Conservation (phyloP, 805 yeast species). For the Millerago galiae region DNA sequence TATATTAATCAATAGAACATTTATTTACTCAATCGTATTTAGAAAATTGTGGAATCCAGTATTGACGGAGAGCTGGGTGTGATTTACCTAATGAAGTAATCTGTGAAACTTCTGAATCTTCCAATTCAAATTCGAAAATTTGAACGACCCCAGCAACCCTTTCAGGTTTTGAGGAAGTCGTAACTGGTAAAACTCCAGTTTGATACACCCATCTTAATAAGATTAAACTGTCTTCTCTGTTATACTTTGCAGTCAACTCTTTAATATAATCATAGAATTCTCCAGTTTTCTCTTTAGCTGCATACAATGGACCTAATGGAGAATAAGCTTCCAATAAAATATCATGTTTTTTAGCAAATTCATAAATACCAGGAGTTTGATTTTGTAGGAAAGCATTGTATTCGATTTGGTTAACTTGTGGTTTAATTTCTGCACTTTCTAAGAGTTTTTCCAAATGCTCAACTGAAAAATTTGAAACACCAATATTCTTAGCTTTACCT, state of each 20-base stretch:
- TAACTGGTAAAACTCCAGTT: slow-evolving; percentile 61
- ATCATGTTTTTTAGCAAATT: slow-evolving; percentile 41
- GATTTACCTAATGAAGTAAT: slow-evolving; percentile 36
- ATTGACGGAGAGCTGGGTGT: slow-evolving; percentile 28
- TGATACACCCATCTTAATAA: slow-evolving; percentile 67
- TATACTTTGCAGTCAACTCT: slow-evolving; percentile 49
- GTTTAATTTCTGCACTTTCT: slow-evolving; percentile 33
- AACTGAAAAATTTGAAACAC: slow-evolving; percentile 54
- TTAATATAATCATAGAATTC: slow-evolving; percentile 33
- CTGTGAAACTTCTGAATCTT: slow-evolving; percentile 40
- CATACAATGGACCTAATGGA: slow-evolving; percentile 59
- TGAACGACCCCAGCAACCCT: slow-evolving; percentile 49
- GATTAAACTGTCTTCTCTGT: slow-evolving; percentile 54
- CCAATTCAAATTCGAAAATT: slow-evolving; percentile 49
- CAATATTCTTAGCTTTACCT: slow-evolving; percentile 52
- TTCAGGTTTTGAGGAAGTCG: slow-evolving; percentile 56
- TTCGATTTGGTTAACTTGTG: slow-evolving; percentile 60
- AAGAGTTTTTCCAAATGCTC: slow-evolving; percentile 39
- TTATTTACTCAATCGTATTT: slow-evolving; percentile 10
- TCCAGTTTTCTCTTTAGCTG: slow-evolving; percentile 36
- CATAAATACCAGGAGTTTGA: slow-evolving; percentile 50
- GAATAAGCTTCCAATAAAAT: slow-evolving; percentile 61
- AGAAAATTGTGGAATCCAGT: slow-evolving; percentile 27
- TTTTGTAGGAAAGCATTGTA: slow-evolving; percentile 64
- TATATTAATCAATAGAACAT: neutral